Evolutionary conservation across 1,139 yeast genomes (phyloP), one percentile per base, ranked within the genome.

Genomic region (Sugiyamaella paludigena): DNA sequence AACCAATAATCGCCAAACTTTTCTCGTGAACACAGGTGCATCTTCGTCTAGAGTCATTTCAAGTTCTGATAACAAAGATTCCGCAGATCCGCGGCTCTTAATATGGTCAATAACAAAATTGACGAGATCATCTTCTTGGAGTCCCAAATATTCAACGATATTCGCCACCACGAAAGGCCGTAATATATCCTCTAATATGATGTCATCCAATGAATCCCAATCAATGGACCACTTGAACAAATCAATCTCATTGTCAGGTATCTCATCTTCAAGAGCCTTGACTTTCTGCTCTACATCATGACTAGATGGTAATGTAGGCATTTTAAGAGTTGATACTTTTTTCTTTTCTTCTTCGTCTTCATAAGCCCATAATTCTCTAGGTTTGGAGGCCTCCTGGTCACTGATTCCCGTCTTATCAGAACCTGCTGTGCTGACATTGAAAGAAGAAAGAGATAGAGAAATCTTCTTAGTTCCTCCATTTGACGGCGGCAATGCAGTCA

Each of bases 41-140:
- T 67, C 71, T 41, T 67, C 71, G 37, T 67, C 71, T 30, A 67
- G 54, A 8, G 69, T 63, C 54, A 61, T 59, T 47, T 62, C 67
- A 37, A 67, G 52, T 47, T 67, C 70, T 3, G 58, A 29, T 7
- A 57, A 56, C 33, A 67, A 58, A 10, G 58, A 62, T 31, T 52
- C 48, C 4, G 67, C 60, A 7, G 61, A 40, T 39, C 63, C 61
- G 40, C 60, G 66, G 2, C 54, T 52, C 16, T 49, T 41, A 15
- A 67, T 34, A 36, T 65, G 68, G 13, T 55, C 50, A 12, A 64
- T 43, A 30, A 67, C 56, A 51, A 65, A 67, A 11, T 56, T 60
- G 36, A 66, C 59, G 30, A 68, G 55, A 13, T 67, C 71, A 15
- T 65, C 69, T 47, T 68, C 72, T 50, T 66, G 66, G 19, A 66